Base-by-base conservation (phyloP, 1,284 basidiomycete species). In the Cryptococcus wingfieldii region DNA sequence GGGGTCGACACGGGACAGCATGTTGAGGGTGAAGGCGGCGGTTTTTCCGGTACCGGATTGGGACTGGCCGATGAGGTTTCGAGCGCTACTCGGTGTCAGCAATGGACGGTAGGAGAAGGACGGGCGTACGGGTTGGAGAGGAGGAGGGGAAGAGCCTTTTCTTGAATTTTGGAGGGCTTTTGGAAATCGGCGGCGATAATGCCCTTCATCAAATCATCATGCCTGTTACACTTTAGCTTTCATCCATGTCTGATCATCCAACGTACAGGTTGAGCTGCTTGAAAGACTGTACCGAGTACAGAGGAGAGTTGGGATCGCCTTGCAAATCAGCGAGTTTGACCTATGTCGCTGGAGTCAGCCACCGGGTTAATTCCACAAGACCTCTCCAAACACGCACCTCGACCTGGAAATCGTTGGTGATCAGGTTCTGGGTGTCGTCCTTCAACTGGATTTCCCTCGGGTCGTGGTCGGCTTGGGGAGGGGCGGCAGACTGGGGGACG, bases 41-140 rank as follows among this genome's bases (percentile, higher is more conserved):
- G 96, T 98, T 80, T 99, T 99, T 55, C 96, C 96, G 8, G 96
- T 99, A 43, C 96, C 96, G 25, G 96, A 98, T 75, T 99, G 96
- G 49, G 93, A 97, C 79, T 99, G 96, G 10, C 93, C 96, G 75
- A 98, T 98, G 87, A 98, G 95, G 78, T 98, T 49, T 56, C 87
- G 87, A 7, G 94, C 89, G 18, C 93, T 96, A 28, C 8, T 8
- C 38, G 4, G n/a, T 27, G 38, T 58, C 9, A 55, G 44, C 42
- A 6, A 14, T 14, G 45, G 19, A 16, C 10, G 5, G n/a, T 18
- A 42, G 3, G 10, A 34, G 31, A 34, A 10, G 5, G 34, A 38
- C 25, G 19, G 7, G 45, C 86, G 65, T 62, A 95, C 91, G 95
- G 96, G 74, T 96, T 89, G 57, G 85, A 78, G 14, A 99, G 84